Conservation (phyloP, 73 alveolate genomes). For the Blepharisma stoltei region DNA sequence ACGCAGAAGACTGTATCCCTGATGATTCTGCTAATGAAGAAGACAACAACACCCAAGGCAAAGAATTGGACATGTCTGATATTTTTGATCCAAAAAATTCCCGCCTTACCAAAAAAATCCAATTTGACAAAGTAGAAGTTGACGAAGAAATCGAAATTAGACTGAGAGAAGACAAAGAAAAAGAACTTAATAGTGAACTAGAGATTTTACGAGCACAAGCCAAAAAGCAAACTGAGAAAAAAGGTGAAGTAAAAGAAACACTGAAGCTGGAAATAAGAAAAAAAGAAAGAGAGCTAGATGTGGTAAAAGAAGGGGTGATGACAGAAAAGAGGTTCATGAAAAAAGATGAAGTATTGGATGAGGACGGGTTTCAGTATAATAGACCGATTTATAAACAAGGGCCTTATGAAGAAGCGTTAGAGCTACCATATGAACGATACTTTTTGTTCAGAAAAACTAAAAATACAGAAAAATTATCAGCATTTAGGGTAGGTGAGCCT, state of each 20-base stretch:
- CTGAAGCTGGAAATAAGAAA: slow-evolving; percentile 62
- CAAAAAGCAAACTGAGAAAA: slow-evolving; percentile 32
- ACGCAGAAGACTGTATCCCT: slow-evolving; percentile 27
- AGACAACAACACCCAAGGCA: neutral
- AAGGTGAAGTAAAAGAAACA: slow-evolving; percentile 41
- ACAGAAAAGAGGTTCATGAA: slow-evolving; percentile 12
- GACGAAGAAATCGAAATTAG: slow-evolving; percentile 38
- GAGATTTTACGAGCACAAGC: slow-evolving; percentile 20
- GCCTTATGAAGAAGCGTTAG: slow-evolving; percentile 55
- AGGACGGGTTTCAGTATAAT: slow-evolving; percentile 76
- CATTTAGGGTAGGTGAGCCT: slow-evolving; percentile 47
- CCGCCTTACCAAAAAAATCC: neutral
- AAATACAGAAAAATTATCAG: slow-evolving; percentile 2
- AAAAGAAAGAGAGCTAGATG: slow-evolving; percentile 69
- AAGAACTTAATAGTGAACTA: slow-evolving; percentile 23
- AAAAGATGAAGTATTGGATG: slow-evolving; percentile 39
- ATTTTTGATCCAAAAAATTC: slow-evolving; percentile 28
- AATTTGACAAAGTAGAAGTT: slow-evolving; percentile 24
- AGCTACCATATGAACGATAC: slow-evolving; percentile 49
- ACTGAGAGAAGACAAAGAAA: slow-evolving; percentile 32
- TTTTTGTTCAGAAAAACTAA: slow-evolving; percentile 38
- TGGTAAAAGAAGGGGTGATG: slow-evolving; percentile 47
- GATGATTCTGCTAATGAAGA: slow-evolving; percentile 32
- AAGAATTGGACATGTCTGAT: neutral
- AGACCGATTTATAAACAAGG: slow-evolving; percentile 77